Evolutionary conservation across 257 asterid species (phyloP), one percentile per base, ranked within the genome.

Genomic region (Nicotiana undulata): DNA sequence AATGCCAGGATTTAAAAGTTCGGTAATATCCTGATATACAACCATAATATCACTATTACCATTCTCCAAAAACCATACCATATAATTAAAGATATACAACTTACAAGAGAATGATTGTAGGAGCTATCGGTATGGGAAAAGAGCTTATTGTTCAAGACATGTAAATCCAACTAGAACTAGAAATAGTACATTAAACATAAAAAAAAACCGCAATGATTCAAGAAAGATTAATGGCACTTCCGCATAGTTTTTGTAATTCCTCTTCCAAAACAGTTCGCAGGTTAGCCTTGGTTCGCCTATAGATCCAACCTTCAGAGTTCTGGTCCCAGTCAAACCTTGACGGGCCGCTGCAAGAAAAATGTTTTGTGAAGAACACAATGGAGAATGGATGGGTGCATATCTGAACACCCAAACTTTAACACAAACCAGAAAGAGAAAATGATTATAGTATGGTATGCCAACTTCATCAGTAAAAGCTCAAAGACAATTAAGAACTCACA

Each of bases 321-420:
- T 76, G 91, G 83, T 93, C 98, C 98, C 97, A 94, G 74, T 94
- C 98, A 56, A 91, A 94, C 79, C 98, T 91, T 17, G 97, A 91
- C 1, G 98, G 98, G 55, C 98, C 98, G 81, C 97, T 93, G 94
- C 90, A 91, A 64, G 80, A 77, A 29, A 40, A 80, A 28, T 31
- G 17, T 72, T 72, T 15, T 44, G 24, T 46, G 22, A 59, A 16
- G 29, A 68, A 55, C 46, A 75, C 65, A 28, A 52, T 16, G 67
- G 55, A 29, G 53, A 29, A 3, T 0, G 3, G 60, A 7, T 7
- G 20, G 20, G 9, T 6, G 60, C 13, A 9, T 44, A 15, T 72
- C 24, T 24, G 22, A 72, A 70, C 13, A 40, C 15, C 12, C 20
- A 70, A 70, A 44, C 18, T 18, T 44, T 4, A 37, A 37, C 52